phyloP scores from a whole-genome alignment of 2,329 filamentous ascomycete genomes.

The Bipolaris oryzae region DNA sequence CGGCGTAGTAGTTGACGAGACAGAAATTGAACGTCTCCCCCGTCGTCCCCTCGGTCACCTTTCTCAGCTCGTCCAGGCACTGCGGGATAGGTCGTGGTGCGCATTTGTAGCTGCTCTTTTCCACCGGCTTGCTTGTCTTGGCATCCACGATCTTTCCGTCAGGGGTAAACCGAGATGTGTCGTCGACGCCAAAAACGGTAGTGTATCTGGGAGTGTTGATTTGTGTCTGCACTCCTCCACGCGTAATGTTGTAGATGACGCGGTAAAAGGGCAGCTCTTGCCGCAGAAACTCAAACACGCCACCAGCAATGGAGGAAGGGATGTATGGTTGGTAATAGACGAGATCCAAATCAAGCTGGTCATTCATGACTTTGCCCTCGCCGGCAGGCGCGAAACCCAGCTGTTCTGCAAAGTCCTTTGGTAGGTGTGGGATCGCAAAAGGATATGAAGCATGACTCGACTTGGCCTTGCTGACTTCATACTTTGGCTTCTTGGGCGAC shows the following conservation, averaged over 20 bases:
- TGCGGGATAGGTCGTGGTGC: conserved; percentile 72
- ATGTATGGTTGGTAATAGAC: conserved; percentile 79
- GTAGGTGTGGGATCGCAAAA: conserved; percentile 58
- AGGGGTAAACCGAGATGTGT: conserved; percentile 64
- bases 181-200: conserved; percentile 66
- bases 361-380: conserved; percentile 63
- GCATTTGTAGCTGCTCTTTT: conserved; percentile 61
- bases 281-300: conserved; percentile 73
- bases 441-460: conserved; percentile 61
- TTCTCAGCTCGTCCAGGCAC: conserved; percentile 69
- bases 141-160: conserved; percentile 51
- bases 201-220: conserved; percentile 68
- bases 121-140: conserved; percentile 49
- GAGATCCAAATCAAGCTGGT: conserved; percentile 73
- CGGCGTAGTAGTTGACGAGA: conserved; percentile 83
- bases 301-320: conserved; percentile 59
- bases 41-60: conserved; percentile 68
- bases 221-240: conserved; percentile 65
- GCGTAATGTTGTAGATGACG: conserved; percentile 74
- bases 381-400: conserved; percentile 57
- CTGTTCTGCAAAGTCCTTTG: conserved; percentile 50
- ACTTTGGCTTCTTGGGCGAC: conserved; percentile 49
- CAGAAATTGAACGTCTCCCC: conserved; percentile 77
- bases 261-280: conserved; percentile 76
- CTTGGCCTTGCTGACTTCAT: conserved; percentile 30